Evolutionary conservation across 2,329 filamentous ascomycete species (phyloP), one percentile per base, ranked within the genome.

Genomic region (Xylaria sp.): DNA sequence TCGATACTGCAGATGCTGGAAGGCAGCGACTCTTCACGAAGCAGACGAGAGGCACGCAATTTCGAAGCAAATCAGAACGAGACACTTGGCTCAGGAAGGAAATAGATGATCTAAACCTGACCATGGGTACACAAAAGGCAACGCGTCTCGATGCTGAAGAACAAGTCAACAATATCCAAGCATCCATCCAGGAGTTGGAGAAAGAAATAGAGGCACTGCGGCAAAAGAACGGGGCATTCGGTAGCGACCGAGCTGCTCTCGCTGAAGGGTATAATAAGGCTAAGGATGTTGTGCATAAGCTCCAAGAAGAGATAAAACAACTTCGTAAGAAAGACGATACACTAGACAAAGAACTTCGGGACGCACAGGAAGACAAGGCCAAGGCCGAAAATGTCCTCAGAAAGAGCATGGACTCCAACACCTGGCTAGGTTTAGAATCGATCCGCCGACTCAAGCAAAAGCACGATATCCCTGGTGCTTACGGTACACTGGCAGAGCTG

Each of bases 401-500:
- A 2, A 89, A 94, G 44, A 91, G 93, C 75, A 96, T 98, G 89
- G 96, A 99, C 76, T 89, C 92, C 67, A 91, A 92, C 62, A 97
- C 94, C 5, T 91, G 92, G 64, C 89, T 92, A 56, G 96, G 95
- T 74, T 85, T 99, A 51, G 92, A 92, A n/a, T 91, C 92, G 2
- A 91, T 99, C 20, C 90, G 93, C 61, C 89, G 92, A 49, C 86
- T 98, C 73, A 95, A 94, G 79, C 87, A 89, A 54, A 90, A 96
- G 72, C 84, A 91, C 69, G 88, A 93, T 66, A 88, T 98, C 5
- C 87, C 91, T 1, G 96, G 96, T 29, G 93, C 96, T 1, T 96
- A 97, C 77, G 96, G 96, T 56, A 97, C 94, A 0, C 81, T 99
- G 42, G 94, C 95, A 4, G 96, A 99, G 77, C 86, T 99, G n/a